These are phyloP conservation scores for Irpex lacteus DNA, from an alignment of 1,284 basidiomycete species.

Conservation along the genomic window DNA sequence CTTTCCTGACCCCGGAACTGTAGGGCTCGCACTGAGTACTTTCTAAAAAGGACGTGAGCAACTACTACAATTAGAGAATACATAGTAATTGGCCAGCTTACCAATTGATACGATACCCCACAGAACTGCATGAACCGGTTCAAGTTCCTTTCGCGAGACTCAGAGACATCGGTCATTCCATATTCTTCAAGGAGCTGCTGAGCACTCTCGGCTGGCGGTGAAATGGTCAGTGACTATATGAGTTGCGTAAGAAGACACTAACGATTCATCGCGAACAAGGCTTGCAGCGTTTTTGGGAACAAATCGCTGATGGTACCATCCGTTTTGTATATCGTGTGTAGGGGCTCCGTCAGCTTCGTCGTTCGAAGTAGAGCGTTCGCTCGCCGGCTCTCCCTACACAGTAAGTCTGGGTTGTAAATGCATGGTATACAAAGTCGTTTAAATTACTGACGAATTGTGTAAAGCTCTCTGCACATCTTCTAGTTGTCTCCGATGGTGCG, in stretches of 20 bases:
- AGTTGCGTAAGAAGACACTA: slow-evolving; percentile 16
- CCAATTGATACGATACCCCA: slow-evolving; percentile 46
- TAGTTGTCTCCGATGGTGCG: slow-evolving; percentile 42
- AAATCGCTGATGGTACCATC: slow-evolving; percentile 40
- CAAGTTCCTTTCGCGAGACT: slow-evolving; percentile 40
- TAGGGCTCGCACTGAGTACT: not conserved
- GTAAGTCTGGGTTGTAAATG: not conserved
- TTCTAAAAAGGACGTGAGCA: not conserved
- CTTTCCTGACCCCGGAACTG: not conserved
- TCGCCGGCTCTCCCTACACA: slow-evolving; percentile 47
- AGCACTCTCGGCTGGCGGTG: slow-evolving; percentile 29
- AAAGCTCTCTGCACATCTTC: slow-evolving; percentile 46
- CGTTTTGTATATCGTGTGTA: slow-evolving; percentile 44
- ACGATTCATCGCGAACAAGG: slow-evolving; percentile 46
- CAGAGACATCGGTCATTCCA: slow-evolving; percentile 26
- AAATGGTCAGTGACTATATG: not conserved
- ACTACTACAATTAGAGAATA: not conserved
- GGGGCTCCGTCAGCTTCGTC: slow-evolving; percentile 34
- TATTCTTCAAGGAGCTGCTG: slow-evolving; percentile 43
- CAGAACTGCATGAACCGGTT: slow-evolving; percentile 51
- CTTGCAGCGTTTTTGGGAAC: slow-evolving; percentile 46
- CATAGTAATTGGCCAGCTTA: slow-evolving; percentile 9
- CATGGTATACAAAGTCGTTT: not conserved
- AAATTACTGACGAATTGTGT: slow-evolving; percentile 49
- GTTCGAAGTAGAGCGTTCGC: slow-evolving; percentile 45